Base-by-base conservation (phyloP, 2,329 filamentous ascomycete species). In the Leptodontidium sp. region DNA sequence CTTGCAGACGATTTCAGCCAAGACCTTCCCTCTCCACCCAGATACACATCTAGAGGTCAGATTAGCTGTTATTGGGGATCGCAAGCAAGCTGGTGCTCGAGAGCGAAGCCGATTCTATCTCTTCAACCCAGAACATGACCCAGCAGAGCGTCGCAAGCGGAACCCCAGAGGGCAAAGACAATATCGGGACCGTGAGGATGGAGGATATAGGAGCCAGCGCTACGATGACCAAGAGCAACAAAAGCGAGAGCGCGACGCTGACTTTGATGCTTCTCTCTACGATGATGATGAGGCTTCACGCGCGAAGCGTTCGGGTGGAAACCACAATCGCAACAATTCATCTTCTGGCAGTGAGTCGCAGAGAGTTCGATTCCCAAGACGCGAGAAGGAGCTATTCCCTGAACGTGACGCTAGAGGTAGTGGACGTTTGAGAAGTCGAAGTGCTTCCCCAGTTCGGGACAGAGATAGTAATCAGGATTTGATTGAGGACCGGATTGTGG, bases 31-130 rank as follows among this genome's bases (percentile, higher is more conserved):
- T 0, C 84, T 86, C 61, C 90, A 90, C 75, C 90, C 93, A 4
- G 89, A 94, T 40, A 85, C 88, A 52, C 84, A 85, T 32, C 83
- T 99, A 4, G 86, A 89, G 68, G 84, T 98, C 52, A 89, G 96
- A 61, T 86, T 92, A 70, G 91, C 94, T 0, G 86, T 94, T 6
- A 84, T 86, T 32, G 85, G 88, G 26, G 96, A 99, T 81, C 91
- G 86, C 78, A 99, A 99, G 81, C 87, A 89, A 75, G 87, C 84
- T 53, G 91, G 93, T 50, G 95, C 96, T 1, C 88, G 93, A 12
- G 87, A 91, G 62, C 87, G 92, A 70, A 98, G 95, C 80, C 88
- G 93, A 14, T 98, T 97, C 82, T 99, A 99, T 78, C 88, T 98
- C 45, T 86, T 96, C 76, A 93, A 98, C 75, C 95, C 95, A 0